Base-by-base conservation (phyloP, 1,284 basidiomycete species). In the Leccinum glutinopallens region DNA sequence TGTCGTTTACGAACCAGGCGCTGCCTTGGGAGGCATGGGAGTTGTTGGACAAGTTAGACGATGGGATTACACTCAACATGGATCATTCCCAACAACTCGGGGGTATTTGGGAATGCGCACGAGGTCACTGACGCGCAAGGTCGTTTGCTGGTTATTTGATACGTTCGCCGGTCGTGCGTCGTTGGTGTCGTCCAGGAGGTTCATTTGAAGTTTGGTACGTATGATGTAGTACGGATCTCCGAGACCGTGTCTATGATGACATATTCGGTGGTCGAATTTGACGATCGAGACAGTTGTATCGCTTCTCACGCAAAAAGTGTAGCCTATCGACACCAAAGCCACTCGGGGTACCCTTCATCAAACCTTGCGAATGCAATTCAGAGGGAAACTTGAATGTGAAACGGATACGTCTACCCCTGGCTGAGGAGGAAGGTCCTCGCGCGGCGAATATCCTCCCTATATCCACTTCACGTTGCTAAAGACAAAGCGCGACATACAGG, bases 61-160 rank as follows among this genome's bases (percentile, higher is more conserved):
- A 79, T 53, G 70, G 76, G 46, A 81, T 91, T 58, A 75, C 78
- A 29, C 66, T 90, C 41, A 56, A 76, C 79, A 56, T 91, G 85
- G 84, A 72, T 89, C 29, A 75, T 90, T 66, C 87, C 89, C n/a
- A 83, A 82, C 7, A 70, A 73, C 62, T 77, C 80, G 81, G 80
- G 65, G 59, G 68, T 65, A 2, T 46, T 59, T 41, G 13, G 12
- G 7, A 35, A 35, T 43, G 41, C 8, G 15, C 15, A n/a, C 32
- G 33, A 17, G 33, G 54, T 12, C 29, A 32, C 29, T 17, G 56
- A 70, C 35, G 35, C 82, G 81, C 12, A 90, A 92, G 71, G 74
- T 85, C 2, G 74, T 82, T n/a, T 43, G 82, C 84, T 37, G 85
- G 87, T 0, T 90, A 91, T 80, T 74, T 91, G 67, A 87, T 89